Base-by-base conservation (phyloP, 1,139 yeast genomes). In the Yamadazyma taylorii region DNA sequence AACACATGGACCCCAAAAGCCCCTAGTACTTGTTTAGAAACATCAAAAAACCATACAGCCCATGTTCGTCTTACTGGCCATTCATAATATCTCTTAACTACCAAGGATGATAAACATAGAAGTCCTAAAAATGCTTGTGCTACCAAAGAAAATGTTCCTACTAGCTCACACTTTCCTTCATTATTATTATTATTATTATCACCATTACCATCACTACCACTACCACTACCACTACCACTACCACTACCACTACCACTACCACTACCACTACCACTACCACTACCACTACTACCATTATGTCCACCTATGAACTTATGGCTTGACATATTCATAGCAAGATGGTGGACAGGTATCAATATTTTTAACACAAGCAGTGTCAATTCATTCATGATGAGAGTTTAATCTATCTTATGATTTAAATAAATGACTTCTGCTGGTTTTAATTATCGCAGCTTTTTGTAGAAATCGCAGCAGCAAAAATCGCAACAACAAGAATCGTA, bases 31-130 rank as follows among this genome's bases (percentile, higher is more conserved):
- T 92, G 98, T 54, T 92, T 92, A 22, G 87, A 78, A 1, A 92
- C 95, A 56, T 92, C 98, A 55, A 80, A 90, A 15, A 75, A 57
- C 97, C 97, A 92, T 12, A 90, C 82, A 39, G 76, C 73, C 88
- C 96, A 81, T 7, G 95, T 88, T 47, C 97, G 69, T 44, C 90
- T 73, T 34, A 73, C 58, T 0, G 97, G 97, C 42, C 75, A 74
- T 56, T 92, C 97, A 47, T 80, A 78, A 46, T 69, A 77, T 39
- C 98, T 70, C 54, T 92, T 92, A 46, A 81, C 63, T 3, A 89
- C 78, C 36, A 92, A 69, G 2, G 94, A 79, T 14, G 83, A 73
- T 10, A 92, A 61, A 19, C 96, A 90, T 24, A 88, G 65, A 5
- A 82, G 58, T 0, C 97, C 98, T 63, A 92, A 58, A 4, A 73